Evolutionary conservation across 495 filamentous ascomycete genomes (phyloP).

Genomic region (Stereocaulon alpinum): DNA sequence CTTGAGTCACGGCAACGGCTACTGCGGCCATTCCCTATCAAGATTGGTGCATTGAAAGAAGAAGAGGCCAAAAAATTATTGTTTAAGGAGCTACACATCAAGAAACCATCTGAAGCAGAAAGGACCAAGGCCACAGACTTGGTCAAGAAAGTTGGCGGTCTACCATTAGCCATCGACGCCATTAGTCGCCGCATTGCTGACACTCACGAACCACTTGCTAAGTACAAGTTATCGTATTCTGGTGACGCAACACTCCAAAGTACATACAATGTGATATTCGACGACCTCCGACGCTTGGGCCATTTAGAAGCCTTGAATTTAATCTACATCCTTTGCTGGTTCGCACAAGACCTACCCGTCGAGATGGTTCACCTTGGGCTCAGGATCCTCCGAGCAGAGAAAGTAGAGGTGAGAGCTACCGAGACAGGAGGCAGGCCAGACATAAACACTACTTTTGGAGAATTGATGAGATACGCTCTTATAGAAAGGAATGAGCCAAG

Average conservation of each 20-base stretch:
- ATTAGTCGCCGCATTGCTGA: constrained; percentile 64
- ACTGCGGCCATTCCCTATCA: constrained; percentile 64
- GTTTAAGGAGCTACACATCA: constrained; percentile 45
- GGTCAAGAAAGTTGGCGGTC: constrained; percentile 56
- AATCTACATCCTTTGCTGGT: constrained; percentile 64
- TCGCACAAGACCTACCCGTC: constrained; percentile 63
- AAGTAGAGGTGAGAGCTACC: constrained; percentile 38
- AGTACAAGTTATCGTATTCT: constrained; percentile 57
- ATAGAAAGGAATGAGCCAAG: constrained; percentile 53
- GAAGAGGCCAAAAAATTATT: constrained; percentile 50
- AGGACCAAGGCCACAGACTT: constrained; percentile 50
- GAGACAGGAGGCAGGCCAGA: constrained; percentile 46
- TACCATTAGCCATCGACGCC: constrained; percentile 71
- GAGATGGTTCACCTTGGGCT: constrained; percentile 61
- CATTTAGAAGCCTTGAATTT: constrained; percentile 57
- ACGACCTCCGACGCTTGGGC: constrained; percentile 52
- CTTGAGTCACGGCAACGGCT: constrained; percentile 57
- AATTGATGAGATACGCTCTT: constrained; percentile 60
- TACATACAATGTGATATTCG: constrained; percentile 60
- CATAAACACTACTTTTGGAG: constrained; percentile 56
- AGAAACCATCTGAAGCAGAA: constrained; percentile 44
- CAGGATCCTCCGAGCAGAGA: constrained; percentile 39
- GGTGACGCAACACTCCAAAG: constrained; percentile 57
- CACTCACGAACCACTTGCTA: constrained; percentile 58
- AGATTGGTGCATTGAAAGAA: constrained; percentile 47